Evolutionary conservation across 2,329 filamentous ascomycete species (phyloP), one percentile per base, ranked within the genome.

Genomic region (Aspergillus pseudoglaucus): DNA sequence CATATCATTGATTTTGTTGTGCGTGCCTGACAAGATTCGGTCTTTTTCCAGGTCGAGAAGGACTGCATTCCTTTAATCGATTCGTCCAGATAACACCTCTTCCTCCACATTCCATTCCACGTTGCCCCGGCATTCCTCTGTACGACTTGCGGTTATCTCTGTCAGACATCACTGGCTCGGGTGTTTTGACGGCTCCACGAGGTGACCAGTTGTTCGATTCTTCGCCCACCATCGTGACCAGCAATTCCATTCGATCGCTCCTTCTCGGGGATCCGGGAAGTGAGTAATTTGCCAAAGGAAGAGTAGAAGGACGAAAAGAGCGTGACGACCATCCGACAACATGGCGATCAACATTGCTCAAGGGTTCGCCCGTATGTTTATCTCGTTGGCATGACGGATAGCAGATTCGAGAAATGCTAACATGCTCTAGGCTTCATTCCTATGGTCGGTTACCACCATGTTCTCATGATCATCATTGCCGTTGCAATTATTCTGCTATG

Each of bases 391-490:
- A 37, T 30, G 8, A 18, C 15, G 18, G n/a, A 2, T 18, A 12
- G 3, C 14, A 39, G 17, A 20, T 17, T 20, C 10, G 17, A 4
- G 18, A 17, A 20, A 12, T 42, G 17, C 56, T 59, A 46, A 57
- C 48, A 46, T 39, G 15, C 23, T 45, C 6, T 43, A 80, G 77
- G 79, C 60, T 71, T 83, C 60, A 71, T 83, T 67, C 79, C 80
- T 50, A 75, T 81, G 65, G 72, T 84, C 55, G 81, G 81, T 53
- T 84, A 83, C 82, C 82, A 85, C 64, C 82, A 98, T 82, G 86
- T 97, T 56, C 81, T 98, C 69, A 98, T 98, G 93, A 89, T 98
- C 60, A 75, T 98, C 57, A 95, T 98, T 64, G 90, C 88, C 47
- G 76, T 96, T 50, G 82, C 90, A 41, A 95, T 98, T 63, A 95